These are phyloP conservation scores for Metschnikowia reukaufii DNA, from an alignment of 805 yeast species.

Conservation along the genomic window DNA sequence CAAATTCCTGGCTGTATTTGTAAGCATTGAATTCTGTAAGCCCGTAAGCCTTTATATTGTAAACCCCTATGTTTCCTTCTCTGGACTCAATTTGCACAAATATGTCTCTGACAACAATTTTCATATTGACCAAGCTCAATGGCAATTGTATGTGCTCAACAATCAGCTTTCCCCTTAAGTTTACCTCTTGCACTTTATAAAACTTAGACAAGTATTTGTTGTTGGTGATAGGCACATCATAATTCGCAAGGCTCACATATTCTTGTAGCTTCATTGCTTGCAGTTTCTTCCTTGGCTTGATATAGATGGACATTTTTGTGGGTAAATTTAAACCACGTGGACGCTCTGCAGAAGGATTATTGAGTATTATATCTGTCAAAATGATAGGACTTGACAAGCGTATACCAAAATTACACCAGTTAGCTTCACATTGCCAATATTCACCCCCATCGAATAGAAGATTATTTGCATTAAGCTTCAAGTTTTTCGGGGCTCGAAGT, in stretches of 20 bases:
- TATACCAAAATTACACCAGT: slow-evolving; percentile 35
- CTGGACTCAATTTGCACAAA: slow-evolving; percentile 25
- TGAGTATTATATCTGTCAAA: slow-evolving; percentile 36
- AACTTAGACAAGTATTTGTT: slow-evolving; percentile 34
- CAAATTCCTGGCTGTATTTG: slow-evolving; percentile 15
- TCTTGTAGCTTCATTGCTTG: slow-evolving; percentile 21
- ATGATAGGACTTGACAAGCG: slow-evolving; percentile 33
- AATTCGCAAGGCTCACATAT: slow-evolving; percentile 19
- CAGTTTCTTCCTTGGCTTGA: slow-evolving; percentile 28
- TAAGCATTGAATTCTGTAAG: slow-evolving; percentile 13
- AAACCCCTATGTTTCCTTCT: slow-evolving; percentile 17
- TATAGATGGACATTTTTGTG: slow-evolving; percentile 24
- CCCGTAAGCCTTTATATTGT: slow-evolving; percentile 18
- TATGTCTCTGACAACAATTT: slow-evolving; percentile 33
- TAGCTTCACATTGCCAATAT: slow-evolving; percentile 35
- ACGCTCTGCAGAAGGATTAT: slow-evolving; percentile 13
- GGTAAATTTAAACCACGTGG: slow-evolving; percentile 19
- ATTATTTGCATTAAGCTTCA: slow-evolving; percentile 42
- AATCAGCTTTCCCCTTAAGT: slow-evolving; percentile 15
- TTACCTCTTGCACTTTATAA: slow-evolving; percentile 29
- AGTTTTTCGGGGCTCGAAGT: slow-evolving; percentile 22
- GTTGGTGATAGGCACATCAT: not conserved
- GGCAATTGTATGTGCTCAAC: slow-evolving; percentile 36
- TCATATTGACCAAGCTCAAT: slow-evolving; percentile 32
- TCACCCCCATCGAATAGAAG: slow-evolving; percentile 34